These are phyloP conservation scores for Carex scoparia DNA, from an alignment of 176 grass and related monocot species.

Conservation along the genomic window DNA sequence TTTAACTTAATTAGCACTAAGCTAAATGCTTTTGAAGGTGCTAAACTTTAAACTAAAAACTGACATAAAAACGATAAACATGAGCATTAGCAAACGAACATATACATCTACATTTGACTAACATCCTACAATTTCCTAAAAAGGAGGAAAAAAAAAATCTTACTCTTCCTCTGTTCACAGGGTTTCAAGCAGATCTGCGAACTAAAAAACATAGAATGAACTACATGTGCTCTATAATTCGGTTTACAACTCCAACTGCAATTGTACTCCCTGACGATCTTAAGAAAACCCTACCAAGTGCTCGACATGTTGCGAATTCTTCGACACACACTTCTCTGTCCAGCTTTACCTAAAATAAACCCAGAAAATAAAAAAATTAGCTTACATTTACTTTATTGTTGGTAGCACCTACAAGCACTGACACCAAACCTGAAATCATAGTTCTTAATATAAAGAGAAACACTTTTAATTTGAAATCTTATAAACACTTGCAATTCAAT, in stretches of 20 bases:
- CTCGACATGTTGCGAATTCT: constrained; percentile 48
- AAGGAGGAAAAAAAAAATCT: not conserved
- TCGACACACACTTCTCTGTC: constrained; percentile 63
- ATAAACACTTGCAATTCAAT: not conserved
- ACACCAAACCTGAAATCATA: not conserved
- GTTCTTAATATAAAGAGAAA: not conserved
- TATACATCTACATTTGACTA: not conserved
- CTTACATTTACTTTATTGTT: not conserved
- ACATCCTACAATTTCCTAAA: not conserved
- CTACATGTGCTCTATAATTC: constrained; percentile 22
- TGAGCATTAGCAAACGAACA: not conserved
- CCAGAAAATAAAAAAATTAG: not conserved
- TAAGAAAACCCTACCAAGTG: constrained; percentile 61
- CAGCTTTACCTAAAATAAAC: constrained; percentile 47
- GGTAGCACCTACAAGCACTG: not conserved
- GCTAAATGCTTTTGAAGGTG: not conserved
- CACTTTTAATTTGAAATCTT: not conserved
- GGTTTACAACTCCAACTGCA: constrained; percentile 59
- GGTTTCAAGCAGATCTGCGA: not conserved
- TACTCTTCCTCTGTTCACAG: not conserved
- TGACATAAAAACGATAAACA: not conserved
- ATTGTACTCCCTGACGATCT: constrained; percentile 54
- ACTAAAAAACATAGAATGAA: not conserved
- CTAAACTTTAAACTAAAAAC: not conserved
- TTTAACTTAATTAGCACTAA: not conserved